Percentiles rank a stretch among this genome's conserved stretches.
Conservation (phyloP, 176 grass and related monocot genomes). For the Avena sativa region DNA sequence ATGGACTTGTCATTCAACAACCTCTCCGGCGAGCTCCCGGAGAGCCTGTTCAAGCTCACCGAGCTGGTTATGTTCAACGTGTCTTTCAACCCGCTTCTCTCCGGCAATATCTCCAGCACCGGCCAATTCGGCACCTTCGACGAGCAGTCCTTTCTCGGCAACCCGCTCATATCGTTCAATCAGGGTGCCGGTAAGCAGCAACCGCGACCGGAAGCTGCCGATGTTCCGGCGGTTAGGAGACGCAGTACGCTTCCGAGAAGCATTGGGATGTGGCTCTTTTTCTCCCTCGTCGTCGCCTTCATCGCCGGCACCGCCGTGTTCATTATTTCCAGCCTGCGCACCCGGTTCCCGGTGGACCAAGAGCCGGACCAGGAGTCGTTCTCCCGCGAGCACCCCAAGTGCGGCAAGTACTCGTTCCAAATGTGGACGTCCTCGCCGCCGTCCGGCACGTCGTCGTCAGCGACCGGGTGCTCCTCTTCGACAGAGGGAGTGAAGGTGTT, state of each 20-base stretch:
- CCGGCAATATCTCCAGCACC: slow-evolving; percentile 49
- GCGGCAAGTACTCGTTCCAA: slow-evolving; percentile 41
- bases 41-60: slow-evolving; percentile 56
- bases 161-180: slow-evolving; percentile 52
- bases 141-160: slow-evolving; percentile 75
- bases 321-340: slow-evolving; percentile 33
- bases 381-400: slow-evolving; percentile 46
- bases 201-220: not conserved
- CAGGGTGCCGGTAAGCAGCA: not conserved
- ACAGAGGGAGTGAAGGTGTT: slow-evolving; percentile 69
- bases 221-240: not conserved
- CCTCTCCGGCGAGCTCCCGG: slow-evolving; percentile 78
- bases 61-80: slow-evolving; percentile 76
- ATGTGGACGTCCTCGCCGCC: slow-evolving; percentile 38
- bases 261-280: slow-evolving; percentile 50
- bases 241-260: not conserved
- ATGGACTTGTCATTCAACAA: slow-evolving; percentile 84
- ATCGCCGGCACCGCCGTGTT: slow-evolving; percentile 42
- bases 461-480: slow-evolving; percentile 46
- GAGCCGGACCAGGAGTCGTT: slow-evolving; percentile 46
- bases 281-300: slow-evolving; percentile 56
- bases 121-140: slow-evolving; percentile 71
- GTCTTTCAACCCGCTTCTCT: slow-evolving; percentile 78
- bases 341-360: slow-evolving; percentile 49
- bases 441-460: slow-evolving; percentile 31